Evolutionary conservation across 768 basidiomycete genomes (phyloP).

Genomic region (Pleurotus citrinopileatus): DNA sequence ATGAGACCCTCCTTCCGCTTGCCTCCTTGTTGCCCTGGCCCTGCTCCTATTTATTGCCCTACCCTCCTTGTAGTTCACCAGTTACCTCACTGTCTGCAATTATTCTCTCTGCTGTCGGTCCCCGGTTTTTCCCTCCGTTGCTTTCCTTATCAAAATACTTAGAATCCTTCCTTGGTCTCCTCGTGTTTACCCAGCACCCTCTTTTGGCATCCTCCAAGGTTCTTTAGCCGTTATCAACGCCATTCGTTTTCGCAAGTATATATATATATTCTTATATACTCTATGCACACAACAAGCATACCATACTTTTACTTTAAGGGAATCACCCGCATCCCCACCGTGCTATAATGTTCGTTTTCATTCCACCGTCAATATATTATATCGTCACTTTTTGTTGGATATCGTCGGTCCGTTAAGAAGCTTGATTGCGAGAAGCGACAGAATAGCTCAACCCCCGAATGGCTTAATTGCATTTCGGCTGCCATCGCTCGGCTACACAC

Average conservation of each 20-base stretch:
- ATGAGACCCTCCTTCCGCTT: not conserved
- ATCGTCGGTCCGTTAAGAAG: not conserved
- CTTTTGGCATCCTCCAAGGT: not conserved
- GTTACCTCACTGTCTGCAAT: not conserved
- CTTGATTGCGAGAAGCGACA: too few relatives aligned
- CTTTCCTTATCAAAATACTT: not conserved
- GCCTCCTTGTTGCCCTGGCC: not conserved
- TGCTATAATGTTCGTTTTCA: not conserved
- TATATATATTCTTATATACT: not conserved
- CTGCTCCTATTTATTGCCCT: constrained; percentile 4
- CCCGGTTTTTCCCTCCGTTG: not conserved
- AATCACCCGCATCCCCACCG: not conserved
- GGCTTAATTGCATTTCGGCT: constrained; percentile 4
- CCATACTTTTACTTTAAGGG: not conserved
- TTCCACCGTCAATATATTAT: too few relatives aligned
- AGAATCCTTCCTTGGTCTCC: not conserved
- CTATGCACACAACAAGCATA: too few relatives aligned
- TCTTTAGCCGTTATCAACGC: too few relatives aligned
- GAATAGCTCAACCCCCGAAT: not conserved
- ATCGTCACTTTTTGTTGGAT: too few relatives aligned
- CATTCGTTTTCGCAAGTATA: not conserved
- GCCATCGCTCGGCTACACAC: not conserved
- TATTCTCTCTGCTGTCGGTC: not conserved
- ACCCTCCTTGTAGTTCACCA: not conserved
- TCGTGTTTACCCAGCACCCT: not conserved